Conservation (phyloP, 192 early-diverging fungal species). For the Umbelopsis ramanniana region DNA sequence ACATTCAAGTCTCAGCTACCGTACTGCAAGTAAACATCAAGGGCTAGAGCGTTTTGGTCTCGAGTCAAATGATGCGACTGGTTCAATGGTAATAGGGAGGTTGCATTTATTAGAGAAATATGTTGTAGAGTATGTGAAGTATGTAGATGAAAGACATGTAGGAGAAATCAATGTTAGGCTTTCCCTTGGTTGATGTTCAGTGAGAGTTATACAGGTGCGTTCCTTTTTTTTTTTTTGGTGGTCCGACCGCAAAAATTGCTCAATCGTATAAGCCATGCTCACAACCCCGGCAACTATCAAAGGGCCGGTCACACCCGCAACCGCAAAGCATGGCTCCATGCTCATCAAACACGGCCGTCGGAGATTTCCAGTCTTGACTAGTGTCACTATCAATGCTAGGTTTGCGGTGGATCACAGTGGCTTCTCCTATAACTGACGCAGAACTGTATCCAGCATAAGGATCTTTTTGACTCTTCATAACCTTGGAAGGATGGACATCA, state of each 20-base stretch:
- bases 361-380: conserved; percentile 2
- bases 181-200: no score
- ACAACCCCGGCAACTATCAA: conserved; percentile 57
- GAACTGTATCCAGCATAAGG: conserved; percentile 25
- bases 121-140: no score
- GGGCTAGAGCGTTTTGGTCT: no score
- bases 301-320: conserved; percentile 61
- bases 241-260: conserved; percentile 2
- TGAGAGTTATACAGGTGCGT: no score
- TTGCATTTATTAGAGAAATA: no score
- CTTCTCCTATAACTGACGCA: not conserved
- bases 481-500: conserved; percentile 41
- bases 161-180: no score
- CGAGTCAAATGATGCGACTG: no score
- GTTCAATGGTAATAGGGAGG: no score
- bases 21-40: no score
- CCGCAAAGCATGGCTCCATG: conserved; percentile 60
- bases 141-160: no score
- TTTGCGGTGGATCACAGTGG: conserved; percentile 4
- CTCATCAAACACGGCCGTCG: conserved; percentile 38
- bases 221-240: not conserved
- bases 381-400: not conserved
- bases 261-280: not conserved
- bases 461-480: conserved; percentile 28
- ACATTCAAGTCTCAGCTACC: no score